phyloP scores from a whole-genome alignment of 345 rosid species.

The Lumnitzera racemosa region DNA sequence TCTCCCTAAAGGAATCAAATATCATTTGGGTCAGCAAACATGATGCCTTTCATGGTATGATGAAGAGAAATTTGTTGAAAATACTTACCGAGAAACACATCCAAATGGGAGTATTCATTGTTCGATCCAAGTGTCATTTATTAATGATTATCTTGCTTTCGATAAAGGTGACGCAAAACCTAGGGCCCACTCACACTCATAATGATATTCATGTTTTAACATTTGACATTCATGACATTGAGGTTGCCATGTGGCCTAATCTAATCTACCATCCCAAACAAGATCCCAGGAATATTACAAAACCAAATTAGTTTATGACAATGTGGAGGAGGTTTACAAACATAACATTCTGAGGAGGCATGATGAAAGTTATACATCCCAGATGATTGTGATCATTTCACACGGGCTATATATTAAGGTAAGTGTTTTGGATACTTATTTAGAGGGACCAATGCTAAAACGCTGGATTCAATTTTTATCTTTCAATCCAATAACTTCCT shows the following conservation, averaged over 20 bases:
- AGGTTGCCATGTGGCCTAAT: slow-evolving; percentile 56
- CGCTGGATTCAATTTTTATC: slow-evolving; percentile 37
- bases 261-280: slow-evolving; percentile 24
- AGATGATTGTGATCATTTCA: slow-evolving; percentile 25
- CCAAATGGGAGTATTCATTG: slow-evolving; percentile 58
- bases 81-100: slow-evolving; percentile 58
- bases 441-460: slow-evolving; percentile 35
- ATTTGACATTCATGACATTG: slow-evolving; percentile 62
- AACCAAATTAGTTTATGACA: slow-evolving; percentile 34
- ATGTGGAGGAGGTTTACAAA: slow-evolving; percentile 37
- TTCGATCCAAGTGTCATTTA: slow-evolving; percentile 48
- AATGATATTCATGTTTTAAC: slow-evolving; percentile 33
- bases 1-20: slow-evolving; percentile 24
- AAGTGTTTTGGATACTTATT: slow-evolving; percentile 52
- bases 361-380: slow-evolving; percentile 52
- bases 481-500: slow-evolving; percentile 53
- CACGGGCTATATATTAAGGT: slow-evolving; percentile 42
- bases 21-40: slow-evolving; percentile 28
- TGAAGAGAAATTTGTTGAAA: slow-evolving; percentile 37
- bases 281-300: slow-evolving; percentile 26
- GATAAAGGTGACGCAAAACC: slow-evolving; percentile 16
- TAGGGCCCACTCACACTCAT: slow-evolving; percentile 12
- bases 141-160: slow-evolving; percentile 28
- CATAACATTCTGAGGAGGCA: slow-evolving; percentile 36
- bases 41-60: slow-evolving; percentile 24